phyloP scores from a whole-genome alignment of 148 eudicot species.

The Vaccinium darrowii region DNA sequence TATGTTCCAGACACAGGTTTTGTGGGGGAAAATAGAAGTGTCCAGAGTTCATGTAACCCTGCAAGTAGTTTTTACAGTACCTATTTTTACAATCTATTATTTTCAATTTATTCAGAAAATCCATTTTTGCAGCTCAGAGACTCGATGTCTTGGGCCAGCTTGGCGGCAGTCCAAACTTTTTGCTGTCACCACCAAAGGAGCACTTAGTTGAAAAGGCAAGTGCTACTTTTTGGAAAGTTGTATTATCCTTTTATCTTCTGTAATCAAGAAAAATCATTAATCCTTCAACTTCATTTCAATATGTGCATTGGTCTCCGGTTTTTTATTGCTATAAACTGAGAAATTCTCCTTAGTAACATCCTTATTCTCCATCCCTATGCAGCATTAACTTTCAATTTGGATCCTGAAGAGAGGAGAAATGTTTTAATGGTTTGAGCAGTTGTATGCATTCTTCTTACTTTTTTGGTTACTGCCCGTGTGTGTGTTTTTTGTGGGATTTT shows the following conservation, averaged over 20 bases:
- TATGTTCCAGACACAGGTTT: too few species aligned
- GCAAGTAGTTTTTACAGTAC: not conserved
- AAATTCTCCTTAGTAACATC: not conserved
- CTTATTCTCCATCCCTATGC: not conserved
- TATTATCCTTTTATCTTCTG: not conserved
- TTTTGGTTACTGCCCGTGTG: not conserved
- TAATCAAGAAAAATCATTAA: not conserved
- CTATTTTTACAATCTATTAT: not conserved
- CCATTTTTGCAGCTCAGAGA: slow-evolving; percentile 42
- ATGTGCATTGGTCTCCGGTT: not conserved
- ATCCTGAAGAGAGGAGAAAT: not conserved
- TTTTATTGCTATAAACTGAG: not conserved
- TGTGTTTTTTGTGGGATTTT: too few species aligned
- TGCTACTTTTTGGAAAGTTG: not conserved
- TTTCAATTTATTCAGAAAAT: not conserved
- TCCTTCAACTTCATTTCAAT: not conserved
- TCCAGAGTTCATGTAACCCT: not conserved
- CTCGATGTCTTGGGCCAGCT: slow-evolving; percentile 29
- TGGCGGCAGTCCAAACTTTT: slow-evolving; percentile 37
- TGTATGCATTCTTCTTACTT: too few species aligned
- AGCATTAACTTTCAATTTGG: not conserved
- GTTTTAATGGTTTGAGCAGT: not conserved
- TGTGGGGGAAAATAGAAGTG: too few species aligned
- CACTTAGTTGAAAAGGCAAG: slow-evolving; percentile 76
- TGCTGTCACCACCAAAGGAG: slow-evolving; percentile 57